Evolutionary conservation across 495 filamentous ascomycete genomes (phyloP).

Genomic region (Tuber umbilicatum): DNA sequence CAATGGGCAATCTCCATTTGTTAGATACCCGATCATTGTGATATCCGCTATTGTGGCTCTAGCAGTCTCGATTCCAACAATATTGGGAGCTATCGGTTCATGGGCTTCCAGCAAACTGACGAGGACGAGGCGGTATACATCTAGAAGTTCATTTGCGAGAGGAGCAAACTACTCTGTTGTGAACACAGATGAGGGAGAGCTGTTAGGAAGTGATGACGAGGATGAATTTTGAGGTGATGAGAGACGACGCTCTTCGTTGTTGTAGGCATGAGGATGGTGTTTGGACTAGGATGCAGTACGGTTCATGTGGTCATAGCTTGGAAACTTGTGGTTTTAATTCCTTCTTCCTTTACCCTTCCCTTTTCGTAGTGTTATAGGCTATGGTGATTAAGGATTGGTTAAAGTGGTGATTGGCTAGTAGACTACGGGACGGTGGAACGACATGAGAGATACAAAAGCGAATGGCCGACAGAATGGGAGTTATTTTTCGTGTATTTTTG

Average conservation of each 20-base stretch:
- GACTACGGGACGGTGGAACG: background rate
- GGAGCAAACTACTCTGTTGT: conserved; percentile 80
- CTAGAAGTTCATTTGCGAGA: conserved; percentile 74
- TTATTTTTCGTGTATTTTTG: conserved; percentile 5
- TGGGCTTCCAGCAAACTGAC: conserved; percentile 49
- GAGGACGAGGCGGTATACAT: conserved; percentile 62
- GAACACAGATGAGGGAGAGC: conserved; percentile 86
- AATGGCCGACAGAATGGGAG: background rate
- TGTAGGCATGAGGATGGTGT: conserved; percentile 1
- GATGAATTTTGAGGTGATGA: conserved; percentile 60
- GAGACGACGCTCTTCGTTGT: conserved; percentile 5
- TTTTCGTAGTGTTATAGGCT: background rate
- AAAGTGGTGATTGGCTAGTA: background rate
- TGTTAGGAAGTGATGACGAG: conserved; percentile 87
- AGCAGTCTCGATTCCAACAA: conserved; percentile 63
- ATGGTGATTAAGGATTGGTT: background rate
- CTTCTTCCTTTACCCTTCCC: background rate
- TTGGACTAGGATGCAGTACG: background rate
- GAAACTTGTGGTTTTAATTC: background rate
- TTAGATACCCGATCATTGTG: conserved; percentile 71
- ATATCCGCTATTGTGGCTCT: conserved; percentile 73
- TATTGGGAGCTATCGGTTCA: conserved; percentile 50
- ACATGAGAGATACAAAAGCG: background rate
- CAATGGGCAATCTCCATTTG: conserved; percentile 47
- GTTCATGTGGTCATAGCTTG: background rate